Evolutionary conservation across 139 green algal genomes (phyloP).

Genomic region (Coelastrella sp.): DNA sequence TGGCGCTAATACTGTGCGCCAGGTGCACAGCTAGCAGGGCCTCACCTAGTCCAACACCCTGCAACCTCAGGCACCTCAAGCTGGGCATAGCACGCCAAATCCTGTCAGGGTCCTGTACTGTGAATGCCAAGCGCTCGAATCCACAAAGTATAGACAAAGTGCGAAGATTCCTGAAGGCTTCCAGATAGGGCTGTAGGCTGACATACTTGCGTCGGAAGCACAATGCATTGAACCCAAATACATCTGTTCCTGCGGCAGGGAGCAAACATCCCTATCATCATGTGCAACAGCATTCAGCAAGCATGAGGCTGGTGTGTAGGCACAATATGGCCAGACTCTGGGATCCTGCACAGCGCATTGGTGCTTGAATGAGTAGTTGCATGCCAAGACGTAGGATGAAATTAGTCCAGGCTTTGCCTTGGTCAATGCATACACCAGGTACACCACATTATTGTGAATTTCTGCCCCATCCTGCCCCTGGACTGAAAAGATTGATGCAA

Average conservation of each 20-base stretch:
- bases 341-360: no score
- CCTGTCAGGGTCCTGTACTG: neutral
- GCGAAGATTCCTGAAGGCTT: neutral
- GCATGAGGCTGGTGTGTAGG: no score
- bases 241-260: neutral
- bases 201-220: neutral
- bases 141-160: neutral
- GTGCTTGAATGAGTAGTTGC: no score
- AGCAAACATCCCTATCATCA: neutral
- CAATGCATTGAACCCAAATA: neutral
- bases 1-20: no score
- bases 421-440: no score
- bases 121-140: slow-evolving; percentile 1
- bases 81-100: slow-evolving; percentile 6
- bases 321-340: no score
- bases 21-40: neutral
- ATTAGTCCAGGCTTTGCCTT: no score
- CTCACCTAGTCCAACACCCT: slow-evolving; percentile 15
- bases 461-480: no score
- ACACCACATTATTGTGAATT: no score
- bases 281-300: no score
- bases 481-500: neutral
- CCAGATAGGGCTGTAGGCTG: neutral
- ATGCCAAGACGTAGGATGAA: no score
- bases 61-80: neutral